These are phyloP conservation scores for Wickerhamomyces sydowiorum DNA, from an alignment of 805 yeast species.

Conservation along the genomic window DNA sequence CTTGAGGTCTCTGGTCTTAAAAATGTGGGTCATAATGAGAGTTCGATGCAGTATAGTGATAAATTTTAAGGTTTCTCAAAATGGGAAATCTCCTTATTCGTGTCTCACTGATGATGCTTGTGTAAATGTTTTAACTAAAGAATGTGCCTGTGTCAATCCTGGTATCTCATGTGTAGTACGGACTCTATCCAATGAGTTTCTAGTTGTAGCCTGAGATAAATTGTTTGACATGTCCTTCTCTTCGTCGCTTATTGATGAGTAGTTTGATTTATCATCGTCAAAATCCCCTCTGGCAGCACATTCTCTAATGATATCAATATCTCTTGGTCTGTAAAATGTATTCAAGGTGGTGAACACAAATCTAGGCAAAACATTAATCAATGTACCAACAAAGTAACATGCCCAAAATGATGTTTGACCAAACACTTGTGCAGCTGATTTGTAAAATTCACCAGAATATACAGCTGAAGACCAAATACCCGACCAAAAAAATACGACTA, in stretches of 20 bases:
- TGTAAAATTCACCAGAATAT: conserved; percentile 52
- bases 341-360: conserved; percentile 49
- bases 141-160: conserved; percentile 8
- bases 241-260: conserved; percentile 40
- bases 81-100: neutral
- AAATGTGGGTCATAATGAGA: too few relatives aligned
- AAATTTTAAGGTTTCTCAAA: too few relatives aligned
- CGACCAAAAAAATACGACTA: conserved; percentile 67
- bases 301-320: conserved; percentile 66
- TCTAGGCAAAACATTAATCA: conserved; percentile 62
- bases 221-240: conserved; percentile 5
- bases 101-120: conserved; percentile 3
- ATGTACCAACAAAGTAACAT: conserved; percentile 51
- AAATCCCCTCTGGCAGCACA: conserved; percentile 58
- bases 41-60: too few relatives aligned
- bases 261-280: conserved; percentile 49
- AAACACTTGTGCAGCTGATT: conserved; percentile 57
- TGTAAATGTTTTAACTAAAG: conserved; percentile 9
- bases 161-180: conserved; percentile 9
- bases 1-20: too few relatives aligned
- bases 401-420: conserved; percentile 65
- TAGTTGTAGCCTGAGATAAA: neutral
- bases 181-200: conserved; percentile 2
- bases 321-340: conserved; percentile 53
- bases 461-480: conserved; percentile 64